Evolutionary conservation across 2,329 filamentous ascomycete species (phyloP).

Genomic region (Ceratocystis alfenasii): DNA sequence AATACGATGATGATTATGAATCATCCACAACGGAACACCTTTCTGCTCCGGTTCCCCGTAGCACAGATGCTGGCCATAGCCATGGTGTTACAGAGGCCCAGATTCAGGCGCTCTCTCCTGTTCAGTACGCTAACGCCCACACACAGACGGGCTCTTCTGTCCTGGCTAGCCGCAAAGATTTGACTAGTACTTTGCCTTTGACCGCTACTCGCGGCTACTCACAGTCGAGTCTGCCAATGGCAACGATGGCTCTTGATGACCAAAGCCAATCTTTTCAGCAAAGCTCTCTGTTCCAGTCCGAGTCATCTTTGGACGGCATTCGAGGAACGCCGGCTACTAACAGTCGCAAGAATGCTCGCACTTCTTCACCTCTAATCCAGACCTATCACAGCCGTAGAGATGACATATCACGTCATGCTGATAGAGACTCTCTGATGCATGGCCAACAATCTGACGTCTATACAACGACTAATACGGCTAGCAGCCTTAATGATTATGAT

Average conservation of each 20-base stretch:
- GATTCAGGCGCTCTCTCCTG: conserved; percentile 5
- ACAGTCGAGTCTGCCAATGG: neutral
- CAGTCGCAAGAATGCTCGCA: conserved; percentile 1
- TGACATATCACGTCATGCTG: neutral
- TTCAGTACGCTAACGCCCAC: conserved; percentile 17
- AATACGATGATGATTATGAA: conserved; percentile 17
- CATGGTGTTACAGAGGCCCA: conserved; percentile 15
- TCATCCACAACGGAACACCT: conserved; percentile 6
- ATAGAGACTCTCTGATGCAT: neutral
- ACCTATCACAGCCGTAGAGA: conserved; percentile 2
- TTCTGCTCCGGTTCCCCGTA: neutral
- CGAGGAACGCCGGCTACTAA: neutral
- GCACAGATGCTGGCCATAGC: neutral
- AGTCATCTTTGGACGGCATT: conserved; percentile 8
- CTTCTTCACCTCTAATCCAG: conserved; percentile 17
- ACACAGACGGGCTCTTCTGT: conserved; percentile 20
- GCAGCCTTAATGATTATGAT: conserved; percentile 17
- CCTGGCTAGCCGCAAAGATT: conserved; percentile 9
- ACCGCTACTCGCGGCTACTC: neutral
- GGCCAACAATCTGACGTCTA: conserved; percentile 18
- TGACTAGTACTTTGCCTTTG: neutral
- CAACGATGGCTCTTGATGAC: neutral
- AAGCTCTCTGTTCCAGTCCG: conserved; percentile 15
- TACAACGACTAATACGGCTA: conserved; percentile 18
- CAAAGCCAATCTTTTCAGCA: conserved; percentile 12